Base-by-base conservation (phyloP, 257 asterid species). In the Nicotiana benthamiana region DNA sequence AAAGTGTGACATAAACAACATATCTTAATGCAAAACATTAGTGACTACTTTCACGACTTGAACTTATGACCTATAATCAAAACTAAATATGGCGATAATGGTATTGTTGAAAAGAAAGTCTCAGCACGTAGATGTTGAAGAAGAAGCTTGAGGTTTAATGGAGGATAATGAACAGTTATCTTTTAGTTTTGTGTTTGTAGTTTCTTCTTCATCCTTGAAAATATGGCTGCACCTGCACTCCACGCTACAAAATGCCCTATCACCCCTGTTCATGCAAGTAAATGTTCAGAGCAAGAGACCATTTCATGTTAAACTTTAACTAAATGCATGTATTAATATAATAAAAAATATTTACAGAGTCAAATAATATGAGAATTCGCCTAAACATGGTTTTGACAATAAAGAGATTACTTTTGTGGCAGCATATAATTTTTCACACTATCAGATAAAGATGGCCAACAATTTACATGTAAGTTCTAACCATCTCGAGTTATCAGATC, bases 191-290 rank as follows among this genome's bases (percentile, higher is more conserved):
- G 17, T 4, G 18, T 34, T 36, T 34, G 22, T 36, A n/a, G 53
- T 46, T 84, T 90, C 97, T 79, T 92, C 90, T 83, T 94, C 98
- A 48, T 93, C 98, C 94, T 90, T 91, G 89, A 86, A 87, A 10
- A 94, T 93, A 82, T 94, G 96, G 87, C 91, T 93, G 90, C 83
- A 90, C 76, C 98, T 91, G 87, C 98, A 94, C 85, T 94, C 98
- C 88, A 82, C 89, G 24, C 97, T 93, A 68, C 98, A 94, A 81
- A 91, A 94, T n/a, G 90, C 95, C 56, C 43, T 89, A 82, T 94
- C 97, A 83, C 98, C 98, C 82, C 98, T 94, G 89, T 85, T 59
- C 75, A 17, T 67, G 36, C 11, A 66, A 4, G 52, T 65, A 66
- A 1, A 30, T 30, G 4, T 36, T 67, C 24, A 67, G n/a, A 61